phyloP scores from a whole-genome alignment of 805 yeast species.

The Geotrichum ghanense region DNA sequence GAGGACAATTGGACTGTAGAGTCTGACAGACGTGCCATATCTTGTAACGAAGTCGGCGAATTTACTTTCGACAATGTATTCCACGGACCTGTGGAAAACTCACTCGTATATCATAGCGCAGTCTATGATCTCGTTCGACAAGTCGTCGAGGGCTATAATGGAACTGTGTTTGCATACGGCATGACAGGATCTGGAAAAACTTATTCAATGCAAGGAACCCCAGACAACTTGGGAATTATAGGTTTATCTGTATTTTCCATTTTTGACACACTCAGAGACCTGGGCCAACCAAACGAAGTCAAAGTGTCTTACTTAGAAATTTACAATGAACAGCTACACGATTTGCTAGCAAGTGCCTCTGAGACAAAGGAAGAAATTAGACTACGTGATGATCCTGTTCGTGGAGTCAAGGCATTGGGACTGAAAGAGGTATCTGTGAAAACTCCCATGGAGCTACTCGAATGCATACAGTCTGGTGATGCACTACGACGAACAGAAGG shows the following conservation, averaged over 20 bases:
- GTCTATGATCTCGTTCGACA: slow-evolving; percentile 44
- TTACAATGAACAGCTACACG: slow-evolving; percentile 78
- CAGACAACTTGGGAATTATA: slow-evolving; percentile 56
- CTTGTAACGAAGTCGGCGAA: slow-evolving; percentile 45
- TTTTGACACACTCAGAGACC: slow-evolving; percentile 27
- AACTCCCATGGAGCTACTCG: slow-evolving; percentile 48
- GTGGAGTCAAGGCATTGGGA: slow-evolving; percentile 56
- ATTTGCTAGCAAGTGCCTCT: slow-evolving; percentile 39
- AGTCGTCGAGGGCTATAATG: slow-evolving; percentile 66
- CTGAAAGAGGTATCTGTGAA: slow-evolving; percentile 49
- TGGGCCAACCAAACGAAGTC: slow-evolving; percentile 31
- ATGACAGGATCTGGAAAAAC: slow-evolving; percentile 94
- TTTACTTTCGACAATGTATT: slow-evolving; percentile 76
- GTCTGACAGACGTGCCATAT: slow-evolving; percentile 29
- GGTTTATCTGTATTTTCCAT: slow-evolving; percentile 52
- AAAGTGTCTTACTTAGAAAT: slow-evolving; percentile 71
- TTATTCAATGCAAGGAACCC: slow-evolving; percentile 69
- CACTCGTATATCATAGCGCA: slow-evolving; percentile 44
- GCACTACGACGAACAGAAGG: slow-evolving; percentile 66
- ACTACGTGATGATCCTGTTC: slow-evolving; percentile 62
- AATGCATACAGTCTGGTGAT: slow-evolving; percentile 59
- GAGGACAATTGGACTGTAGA: slow-evolving; percentile 34
- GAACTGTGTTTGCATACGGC: slow-evolving; percentile 88
- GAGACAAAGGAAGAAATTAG: slow-evolving; percentile 40
- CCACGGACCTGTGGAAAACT: slow-evolving; percentile 39